These are phyloP conservation scores for Cercophora samala DNA, from an alignment of 495 filamentous ascomycete genomes.

Conservation along the genomic window DNA sequence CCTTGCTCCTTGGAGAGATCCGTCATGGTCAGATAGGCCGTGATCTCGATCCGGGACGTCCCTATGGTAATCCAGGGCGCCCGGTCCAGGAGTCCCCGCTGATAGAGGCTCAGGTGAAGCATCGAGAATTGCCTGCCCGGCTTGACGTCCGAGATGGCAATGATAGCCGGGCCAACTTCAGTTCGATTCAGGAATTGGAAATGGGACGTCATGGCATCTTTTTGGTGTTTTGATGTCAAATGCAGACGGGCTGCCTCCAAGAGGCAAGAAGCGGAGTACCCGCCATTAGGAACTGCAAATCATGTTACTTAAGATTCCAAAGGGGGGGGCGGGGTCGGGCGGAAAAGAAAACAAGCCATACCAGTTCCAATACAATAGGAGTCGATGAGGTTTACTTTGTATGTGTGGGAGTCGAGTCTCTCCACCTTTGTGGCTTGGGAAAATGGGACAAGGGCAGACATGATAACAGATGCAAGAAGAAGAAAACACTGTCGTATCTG, in stretches of 20 bases:
- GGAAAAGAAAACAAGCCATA: too few relatives aligned
- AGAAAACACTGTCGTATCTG: not conserved
- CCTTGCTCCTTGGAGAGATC: constrained; percentile 59
- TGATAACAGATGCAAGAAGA: not conserved
- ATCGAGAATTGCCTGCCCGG: constrained; percentile 66
- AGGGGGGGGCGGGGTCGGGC: too few relatives aligned
- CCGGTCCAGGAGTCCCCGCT: constrained; percentile 30
- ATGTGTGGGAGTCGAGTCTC: constrained; percentile 58
- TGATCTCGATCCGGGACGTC: constrained; percentile 28
- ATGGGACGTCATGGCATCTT: constrained; percentile 63
- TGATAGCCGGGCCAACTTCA: constrained; percentile 55
- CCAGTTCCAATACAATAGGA: constrained; percentile 71
- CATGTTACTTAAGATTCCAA: not conserved
- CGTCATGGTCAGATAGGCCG: constrained; percentile 66
- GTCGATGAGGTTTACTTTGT: constrained; percentile 54
- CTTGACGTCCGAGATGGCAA: constrained; percentile 70
- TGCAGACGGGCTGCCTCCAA: constrained; percentile 59
- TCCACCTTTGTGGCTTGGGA: constrained; percentile 43
- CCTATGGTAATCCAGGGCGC: constrained; percentile 32
- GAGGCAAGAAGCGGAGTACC: constrained; percentile 64
- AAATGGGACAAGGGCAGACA: constrained; percentile 24
- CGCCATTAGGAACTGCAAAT: constrained; percentile 72
- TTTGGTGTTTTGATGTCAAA: constrained; percentile 58
- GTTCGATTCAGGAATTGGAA: constrained; percentile 72
- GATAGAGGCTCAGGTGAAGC: constrained; percentile 63